Evolutionary conservation across 176 grass and related monocot genomes (phyloP), one percentile per base, ranked within the genome.

Genomic region (Carex littledalei): DNA sequence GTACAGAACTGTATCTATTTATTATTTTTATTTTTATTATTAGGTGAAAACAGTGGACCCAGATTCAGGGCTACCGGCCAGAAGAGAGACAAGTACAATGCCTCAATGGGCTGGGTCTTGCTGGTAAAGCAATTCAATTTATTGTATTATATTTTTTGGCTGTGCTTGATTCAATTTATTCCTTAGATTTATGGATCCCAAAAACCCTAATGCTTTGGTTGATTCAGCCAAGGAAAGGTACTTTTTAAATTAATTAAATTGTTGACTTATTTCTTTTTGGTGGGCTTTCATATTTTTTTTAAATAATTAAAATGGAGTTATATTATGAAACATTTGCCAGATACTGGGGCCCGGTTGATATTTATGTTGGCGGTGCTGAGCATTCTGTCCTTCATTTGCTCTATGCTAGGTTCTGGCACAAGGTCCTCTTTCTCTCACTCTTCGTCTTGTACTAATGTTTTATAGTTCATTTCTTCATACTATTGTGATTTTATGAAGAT

Each of bases 361-460:
- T 98, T 81, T 98, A 98, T 55, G 91, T 98, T 67, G 95, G 95
- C 80, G 95, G 95, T 84, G 95, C 95, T 63, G 95, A 98, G 89
- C 95, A 98, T 87, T 98, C 95, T 86, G 95, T 98, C 74, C 87
- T 98, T 72, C 95, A 98, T 84, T 98, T 98, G 92, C 91, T 98
- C 84, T 98, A 98, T 90, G 95, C 95, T 57, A 91, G 95, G 89
- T 98, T 98, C 90, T 98, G 95, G 95, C 95, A 98, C 85, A 98
- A 98, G 95, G 95, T 98, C 84, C 22, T 35, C 17, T 66, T 45
- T 29, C 78, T 39, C 17, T 63, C 78, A 7, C 32, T 45, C 20
- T 73, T 15, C 1, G 6, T 54, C 58, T 11, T 31, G 4, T 18
- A 21, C 80, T 83, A 64, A 45, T 67, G 53, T 35, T 43, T 60